phyloP scores from a whole-genome alignment of 768 basidiomycete species.

The Psilocybe cubensis region DNA sequence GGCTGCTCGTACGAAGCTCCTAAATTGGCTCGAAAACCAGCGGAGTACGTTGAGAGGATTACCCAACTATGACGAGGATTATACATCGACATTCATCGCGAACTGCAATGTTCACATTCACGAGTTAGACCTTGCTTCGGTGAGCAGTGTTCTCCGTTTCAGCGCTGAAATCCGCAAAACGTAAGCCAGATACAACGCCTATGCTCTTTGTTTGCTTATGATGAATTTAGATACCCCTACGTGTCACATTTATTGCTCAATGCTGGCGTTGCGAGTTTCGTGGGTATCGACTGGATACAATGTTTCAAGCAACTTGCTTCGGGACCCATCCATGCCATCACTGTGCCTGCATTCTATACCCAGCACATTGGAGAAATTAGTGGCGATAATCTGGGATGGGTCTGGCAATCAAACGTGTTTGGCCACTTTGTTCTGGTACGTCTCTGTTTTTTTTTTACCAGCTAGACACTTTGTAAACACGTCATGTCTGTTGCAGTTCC shows the following conservation, averaged over 20 bases:
- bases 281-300: conserved; percentile 51
- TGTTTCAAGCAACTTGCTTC: conserved; percentile 51
- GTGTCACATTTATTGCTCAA: conserved; percentile 83
- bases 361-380: conserved; percentile 65
- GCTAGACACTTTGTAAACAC: neutral
- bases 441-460: neutral
- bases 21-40: conserved; percentile 55
- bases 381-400: conserved; percentile 73
- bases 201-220: neutral
- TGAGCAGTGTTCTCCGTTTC: conserved; percentile 66
- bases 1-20: conserved; percentile 58
- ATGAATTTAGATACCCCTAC: conserved; percentile 65
- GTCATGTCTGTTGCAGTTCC: too few species aligned
- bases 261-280: conserved; percentile 71
- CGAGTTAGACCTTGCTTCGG: conserved; percentile 63
- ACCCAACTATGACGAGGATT: conserved; percentile 46
- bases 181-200: conserved; percentile 39
- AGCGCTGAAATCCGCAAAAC: conserved; percentile 51
- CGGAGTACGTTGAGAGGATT: conserved; percentile 39
- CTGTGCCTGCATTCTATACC: conserved; percentile 56
- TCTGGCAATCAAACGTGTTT: conserved; percentile 87
- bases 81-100: conserved; percentile 59
- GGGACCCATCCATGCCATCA: conserved; percentile 49
- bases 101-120: conserved; percentile 65
- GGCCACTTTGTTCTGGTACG: conserved; percentile 79